Base-by-base conservation (phyloP, 2,329 filamentous ascomycete genomes). In the Chrysosporium keratinophilum region DNA sequence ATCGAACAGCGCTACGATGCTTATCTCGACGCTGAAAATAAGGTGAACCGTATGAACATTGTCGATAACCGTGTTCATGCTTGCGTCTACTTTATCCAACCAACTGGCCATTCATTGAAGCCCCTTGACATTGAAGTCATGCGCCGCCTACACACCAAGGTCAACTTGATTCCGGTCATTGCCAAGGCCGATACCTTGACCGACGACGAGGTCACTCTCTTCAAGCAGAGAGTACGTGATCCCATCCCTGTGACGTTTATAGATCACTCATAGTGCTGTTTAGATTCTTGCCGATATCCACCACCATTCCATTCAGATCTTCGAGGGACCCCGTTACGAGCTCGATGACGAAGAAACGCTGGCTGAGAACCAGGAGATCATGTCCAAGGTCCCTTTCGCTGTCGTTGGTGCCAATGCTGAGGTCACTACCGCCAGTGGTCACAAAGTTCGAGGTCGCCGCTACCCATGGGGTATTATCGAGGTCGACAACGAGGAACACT, bases 11-110 rank as follows among this genome's bases (percentile, higher is more conserved):
- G 93, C 63, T 98, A 93, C 68, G 93, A 98, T 74, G 90, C 93
- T 52, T 98, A 97, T 74, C 80, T 98, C 56, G 93, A 98, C 74
- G 91, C 93, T 44, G 93, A 98, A 81, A 98, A 98, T 83, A 98
- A 97, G 82, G 89, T 98, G 71, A 98, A 98, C 80, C 88, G 93
- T 66, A 95, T 96, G 84, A 98, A 98, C 81, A 97, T 97, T 72
- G 86, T 98, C 59, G 93, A 98, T 77, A 98, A 97, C 80, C 87
- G 93, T 65, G 94, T 98, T 60, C 93, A 98, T 67, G 93, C 93
- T 54, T 97, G 94, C 67, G 93, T 98, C 59, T 98, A 96, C 82
- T 98, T 98, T 78, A 96, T 98, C 66, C 91, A 98, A 77, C 93
- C 93, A 62, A 98, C 93, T 33, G 93, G 93, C 58, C 93, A 98